Percentiles rank a stretch among this genome's conserved stretches.
Conservation (phyloP, 176 grass and related monocot species). For the Cenchrus purpureus region DNA sequence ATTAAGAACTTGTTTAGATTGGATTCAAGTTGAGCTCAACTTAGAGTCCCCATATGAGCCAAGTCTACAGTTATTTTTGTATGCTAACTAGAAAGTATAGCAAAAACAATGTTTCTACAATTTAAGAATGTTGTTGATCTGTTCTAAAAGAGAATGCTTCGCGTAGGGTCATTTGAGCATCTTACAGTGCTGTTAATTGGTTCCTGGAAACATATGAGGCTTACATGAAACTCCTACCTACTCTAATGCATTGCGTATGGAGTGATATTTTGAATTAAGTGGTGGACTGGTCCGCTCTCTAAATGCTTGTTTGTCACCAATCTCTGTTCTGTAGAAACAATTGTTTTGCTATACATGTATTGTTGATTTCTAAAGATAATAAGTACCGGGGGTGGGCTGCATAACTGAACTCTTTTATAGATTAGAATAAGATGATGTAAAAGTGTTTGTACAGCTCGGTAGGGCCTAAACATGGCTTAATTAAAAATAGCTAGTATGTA, state of each 20-base stretch:
- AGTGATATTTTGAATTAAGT: background rate
- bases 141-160: background rate
- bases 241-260: background rate
- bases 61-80: background rate
- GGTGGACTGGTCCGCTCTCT: background rate
- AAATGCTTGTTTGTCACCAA: background rate
- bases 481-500: background rate
- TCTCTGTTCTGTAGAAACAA: background rate
- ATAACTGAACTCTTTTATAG: background rate
- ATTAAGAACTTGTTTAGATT: background rate
- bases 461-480: background rate
- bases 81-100: background rate
- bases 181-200: background rate
- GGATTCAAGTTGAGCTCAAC: background rate
- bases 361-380: background rate
- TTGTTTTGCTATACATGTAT: background rate
- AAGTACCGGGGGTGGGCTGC: background rate
- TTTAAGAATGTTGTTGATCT: conserved; percentile 18
- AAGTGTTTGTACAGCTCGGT: no score
- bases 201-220: background rate
- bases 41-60: background rate
- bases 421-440: background rate
- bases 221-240: background rate
- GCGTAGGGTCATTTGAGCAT: background rate
- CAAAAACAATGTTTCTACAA: background rate